phyloP scores from a whole-genome alignment of 1,284 basidiomycete genomes.

The Pseudozyma hubeiensis region DNA sequence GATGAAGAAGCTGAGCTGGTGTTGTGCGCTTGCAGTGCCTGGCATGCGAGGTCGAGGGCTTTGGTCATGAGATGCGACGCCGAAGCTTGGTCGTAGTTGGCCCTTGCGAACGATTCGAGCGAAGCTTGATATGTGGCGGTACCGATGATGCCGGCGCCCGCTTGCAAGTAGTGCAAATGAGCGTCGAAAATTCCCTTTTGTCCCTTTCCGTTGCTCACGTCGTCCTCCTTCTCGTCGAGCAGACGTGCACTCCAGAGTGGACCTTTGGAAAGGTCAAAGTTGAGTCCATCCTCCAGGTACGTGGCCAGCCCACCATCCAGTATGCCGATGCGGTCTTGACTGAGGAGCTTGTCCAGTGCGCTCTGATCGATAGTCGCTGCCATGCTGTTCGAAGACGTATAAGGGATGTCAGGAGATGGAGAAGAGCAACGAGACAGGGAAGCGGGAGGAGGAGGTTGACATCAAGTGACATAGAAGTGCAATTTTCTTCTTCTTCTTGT shows the following conservation, averaged over 20 bases:
- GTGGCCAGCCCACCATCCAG: conserved; percentile 61
- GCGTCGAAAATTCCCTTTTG: conserved; percentile 49
- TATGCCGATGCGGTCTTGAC: conserved; percentile 42
- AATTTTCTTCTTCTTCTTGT: conserved; percentile 2
- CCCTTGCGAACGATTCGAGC: conserved; percentile 46
- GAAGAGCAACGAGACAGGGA: too few relatives aligned
- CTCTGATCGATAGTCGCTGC: conserved; percentile 25
- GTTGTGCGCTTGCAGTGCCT: conserved; percentile 36
- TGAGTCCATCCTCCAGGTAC: conserved; percentile 58
- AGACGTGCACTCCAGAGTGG: conserved; percentile 60
- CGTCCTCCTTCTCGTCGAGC: conserved; percentile 48
- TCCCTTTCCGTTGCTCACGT: conserved; percentile 42
- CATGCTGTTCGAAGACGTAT: conserved; percentile 3
- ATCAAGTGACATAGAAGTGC: neutral
- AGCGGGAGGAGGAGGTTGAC: neutral
- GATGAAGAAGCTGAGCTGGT: conserved; percentile 3
- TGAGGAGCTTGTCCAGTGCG: conserved; percentile 36
- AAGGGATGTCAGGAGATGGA: neutral
- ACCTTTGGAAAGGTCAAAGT: conserved; percentile 52
- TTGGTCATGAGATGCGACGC: conserved; percentile 50
- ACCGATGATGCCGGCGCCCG: conserved; percentile 58
- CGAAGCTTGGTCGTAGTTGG: conserved; percentile 30
- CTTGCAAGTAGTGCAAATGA: conserved; percentile 56
- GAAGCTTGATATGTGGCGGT: conserved; percentile 62
- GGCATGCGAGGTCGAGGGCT: conserved; percentile 52